Evolutionary conservation across 2,329 filamentous ascomycete species (phyloP).

Genomic region (Hypocrella siamensis): DNA sequence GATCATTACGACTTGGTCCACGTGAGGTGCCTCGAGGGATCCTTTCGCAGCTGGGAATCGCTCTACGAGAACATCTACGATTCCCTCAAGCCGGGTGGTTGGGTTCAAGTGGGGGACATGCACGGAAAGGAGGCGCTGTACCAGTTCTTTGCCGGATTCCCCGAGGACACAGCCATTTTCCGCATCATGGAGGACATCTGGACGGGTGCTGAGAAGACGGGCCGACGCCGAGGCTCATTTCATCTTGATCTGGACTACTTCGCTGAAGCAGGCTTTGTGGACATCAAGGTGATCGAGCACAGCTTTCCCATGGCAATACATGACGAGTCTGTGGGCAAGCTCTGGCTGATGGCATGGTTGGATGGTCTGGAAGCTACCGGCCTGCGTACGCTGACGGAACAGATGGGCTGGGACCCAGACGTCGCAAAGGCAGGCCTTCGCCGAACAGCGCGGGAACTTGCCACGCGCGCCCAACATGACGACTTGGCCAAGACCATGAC

Average conservation of each 20-base stretch:
- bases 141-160: constrained; percentile 20
- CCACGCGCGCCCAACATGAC: constrained; percentile 29
- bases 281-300: constrained; percentile 30
- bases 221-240: constrained; percentile 25
- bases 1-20: constrained; percentile 41
- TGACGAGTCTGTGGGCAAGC: constrained; percentile 30
- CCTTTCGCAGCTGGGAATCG: constrained; percentile 38
- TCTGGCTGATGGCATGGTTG: constrained; percentile 36
- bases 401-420: constrained; percentile 35
- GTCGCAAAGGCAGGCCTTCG: constrained; percentile 31
- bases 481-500: constrained; percentile 25
- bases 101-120: constrained; percentile 40
- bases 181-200: constrained; percentile 23
- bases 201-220: constrained; percentile 26
- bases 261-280: constrained; percentile 33
- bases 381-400: constrained; percentile 33
- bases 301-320: constrained; percentile 31
- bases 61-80: constrained; percentile 36
- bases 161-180: constrained; percentile 28
- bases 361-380: constrained; percentile 33
- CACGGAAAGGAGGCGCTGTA: constrained; percentile 24
- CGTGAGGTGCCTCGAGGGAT: constrained; percentile 37
- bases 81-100: constrained; percentile 40
- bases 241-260: constrained; percentile 31
- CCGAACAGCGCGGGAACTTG: constrained; percentile 30